These are phyloP conservation scores for Xylariaceae sp. DNA, from an alignment of 2,329 filamentous ascomycete genomes.

Conservation along the genomic window DNA sequence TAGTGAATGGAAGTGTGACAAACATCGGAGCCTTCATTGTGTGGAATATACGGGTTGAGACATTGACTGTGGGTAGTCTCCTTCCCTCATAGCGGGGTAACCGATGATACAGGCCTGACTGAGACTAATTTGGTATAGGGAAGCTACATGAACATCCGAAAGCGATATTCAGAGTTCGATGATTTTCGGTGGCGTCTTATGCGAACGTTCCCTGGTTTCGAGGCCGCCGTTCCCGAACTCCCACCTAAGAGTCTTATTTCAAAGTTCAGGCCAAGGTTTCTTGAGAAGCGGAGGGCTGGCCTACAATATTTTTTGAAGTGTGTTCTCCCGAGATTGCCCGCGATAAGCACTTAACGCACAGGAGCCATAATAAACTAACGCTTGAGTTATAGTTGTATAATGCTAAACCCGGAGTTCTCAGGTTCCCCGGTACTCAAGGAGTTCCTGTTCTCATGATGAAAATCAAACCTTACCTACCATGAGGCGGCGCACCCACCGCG, in stretches of 20 bases:
- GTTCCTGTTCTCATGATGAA: constrained; percentile 73
- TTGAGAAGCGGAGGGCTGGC: constrained; percentile 82
- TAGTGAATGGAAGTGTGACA: constrained; percentile 63
- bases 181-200: constrained; percentile 76
- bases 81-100: constrained; percentile 29
- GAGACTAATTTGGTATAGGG: constrained; percentile 52
- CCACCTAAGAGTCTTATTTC: constrained; percentile 92
- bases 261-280: constrained; percentile 82
- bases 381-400: constrained; percentile 70
- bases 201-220: constrained; percentile 82
- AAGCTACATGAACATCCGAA: constrained; percentile 66
- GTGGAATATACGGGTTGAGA: constrained; percentile 90
- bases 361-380: constrained; percentile 6
- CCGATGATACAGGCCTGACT: neutral
- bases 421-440: constrained; percentile 90
- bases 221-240: constrained; percentile 83
- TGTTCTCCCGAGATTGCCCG: constrained; percentile 42
- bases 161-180: constrained; percentile 93
- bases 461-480: neutral
- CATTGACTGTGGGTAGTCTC: constrained; percentile 70
- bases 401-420: constrained; percentile 93
- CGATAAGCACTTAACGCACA: too few species aligned
- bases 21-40: constrained; percentile 89
- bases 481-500: neutral
- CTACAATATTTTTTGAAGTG: constrained; percentile 95